Base-by-base conservation (phyloP, 2,329 filamentous ascomycete genomes). In the Colletotrichum phormii region DNA sequence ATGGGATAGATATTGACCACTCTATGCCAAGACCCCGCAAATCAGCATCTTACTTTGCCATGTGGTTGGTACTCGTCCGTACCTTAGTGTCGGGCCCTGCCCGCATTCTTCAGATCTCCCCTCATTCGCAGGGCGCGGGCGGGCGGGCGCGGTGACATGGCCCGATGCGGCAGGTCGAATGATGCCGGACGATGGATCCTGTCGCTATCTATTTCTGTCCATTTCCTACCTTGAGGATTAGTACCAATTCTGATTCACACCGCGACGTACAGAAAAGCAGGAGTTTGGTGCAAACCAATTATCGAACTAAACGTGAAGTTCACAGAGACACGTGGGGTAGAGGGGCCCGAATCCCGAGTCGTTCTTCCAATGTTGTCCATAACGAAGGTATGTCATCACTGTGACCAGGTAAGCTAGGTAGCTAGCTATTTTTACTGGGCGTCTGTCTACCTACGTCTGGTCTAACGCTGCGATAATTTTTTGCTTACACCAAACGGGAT, bases 141-240 rank as follows among this genome's bases (percentile, higher is more conserved):
- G 2, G 26, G 26, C 26, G 13, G 2, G 0, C 15, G 29, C 29
- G 15, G 46, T 31, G 22, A 31, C 29, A 33, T 33, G 5, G 6
- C 42, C 60, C 46, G 29, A 63, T 63, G 29, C 26, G 46, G 60
- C 60, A 63, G 60, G 60, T 53, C 29, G 26, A 5, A n/a, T 13
- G 15, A 29, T 18, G 24, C 49, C 15, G 46, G 29, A 35, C 46
- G n/a, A 15, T 49, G 61, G 51, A 18, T 24, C 31, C 61, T 13
- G 12, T 12, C 12, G 12, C 4, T 1, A 4, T 26, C 60, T 53
- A 46, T 49, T 18, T 26, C n/a, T 24, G 15, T n/a, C n/a, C n/a
- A 12, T 18, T 9, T 18, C 42, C 42, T 9, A 11, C 42, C 42
- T 49, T 49, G 26, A 29, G 26, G 26, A 22, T 4, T 7, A 5